These are phyloP conservation scores for Pichia sp. DNA, from an alignment of 1,139 yeast species.

Conservation along the genomic window DNA sequence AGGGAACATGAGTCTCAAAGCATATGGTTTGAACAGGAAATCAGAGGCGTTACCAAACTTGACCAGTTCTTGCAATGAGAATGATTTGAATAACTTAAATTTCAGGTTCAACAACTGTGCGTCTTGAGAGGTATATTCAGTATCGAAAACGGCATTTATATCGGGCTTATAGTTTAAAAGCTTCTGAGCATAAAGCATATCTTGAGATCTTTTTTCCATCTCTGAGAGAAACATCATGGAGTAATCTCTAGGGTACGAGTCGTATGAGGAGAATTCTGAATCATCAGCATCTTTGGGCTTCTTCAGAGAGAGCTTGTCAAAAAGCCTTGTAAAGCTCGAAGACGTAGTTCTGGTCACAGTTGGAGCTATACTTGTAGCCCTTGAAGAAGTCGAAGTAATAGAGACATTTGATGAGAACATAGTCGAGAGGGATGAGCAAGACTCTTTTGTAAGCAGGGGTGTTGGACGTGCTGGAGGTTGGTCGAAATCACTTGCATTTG, in stretches of 20 bases:
- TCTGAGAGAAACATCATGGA: slow-evolving; percentile 2
- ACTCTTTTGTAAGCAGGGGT: neutral
- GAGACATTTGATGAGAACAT: slow-evolving; percentile 1
- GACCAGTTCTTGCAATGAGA: slow-evolving; percentile 25
- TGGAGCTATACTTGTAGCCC: neutral
- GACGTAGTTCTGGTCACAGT: slow-evolving; percentile 1
- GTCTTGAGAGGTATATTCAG: slow-evolving; percentile 10
- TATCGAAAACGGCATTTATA: slow-evolving; percentile 8
- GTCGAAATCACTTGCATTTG: no score
- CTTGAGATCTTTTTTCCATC: slow-evolving; percentile 7
- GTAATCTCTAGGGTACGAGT: neutral
- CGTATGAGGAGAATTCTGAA: neutral
- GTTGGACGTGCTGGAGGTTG: no score
- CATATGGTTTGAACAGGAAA: slow-evolving; percentile 22
- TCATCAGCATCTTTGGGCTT: neutral
- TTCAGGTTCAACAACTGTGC: slow-evolving; percentile 9
- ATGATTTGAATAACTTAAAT: slow-evolving; percentile 13
- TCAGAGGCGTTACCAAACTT: slow-evolving; percentile 27
- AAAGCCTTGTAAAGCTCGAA: slow-evolving; percentile 7
- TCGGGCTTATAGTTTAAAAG: slow-evolving; percentile 13
- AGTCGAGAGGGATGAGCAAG: slow-evolving; percentile 2
- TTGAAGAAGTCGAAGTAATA: neutral
- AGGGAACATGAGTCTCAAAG: slow-evolving; percentile 25
- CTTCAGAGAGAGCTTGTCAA: slow-evolving; percentile 7
- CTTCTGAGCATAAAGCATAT: slow-evolving; percentile 8